Evolutionary conservation across 176 grass and related monocot species (phyloP).

Genomic region (Rhipidocladum racemiflorum): DNA sequence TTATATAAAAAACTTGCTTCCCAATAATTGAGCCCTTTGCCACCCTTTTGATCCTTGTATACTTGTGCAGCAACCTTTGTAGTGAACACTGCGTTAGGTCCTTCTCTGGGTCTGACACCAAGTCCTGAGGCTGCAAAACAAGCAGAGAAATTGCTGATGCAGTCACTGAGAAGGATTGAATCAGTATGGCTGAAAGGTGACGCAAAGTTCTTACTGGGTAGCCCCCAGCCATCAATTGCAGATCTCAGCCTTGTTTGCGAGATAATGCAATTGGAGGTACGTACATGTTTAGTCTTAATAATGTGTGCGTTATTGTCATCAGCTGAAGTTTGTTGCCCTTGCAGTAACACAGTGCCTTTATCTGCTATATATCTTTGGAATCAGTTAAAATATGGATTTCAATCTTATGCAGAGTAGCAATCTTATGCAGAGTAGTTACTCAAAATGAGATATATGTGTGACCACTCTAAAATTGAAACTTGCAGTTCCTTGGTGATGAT

Average conservation of each 20-base stretch:
- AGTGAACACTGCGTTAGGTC: constrained; percentile 48
- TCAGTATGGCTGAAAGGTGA: constrained; percentile 68
- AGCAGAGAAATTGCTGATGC: constrained; percentile 49
- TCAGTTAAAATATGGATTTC: neutral
- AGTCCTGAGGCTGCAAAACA: constrained; percentile 57
- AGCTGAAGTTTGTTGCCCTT: neutral
- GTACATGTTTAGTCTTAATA: neutral
- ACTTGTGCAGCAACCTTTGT: constrained; percentile 47
- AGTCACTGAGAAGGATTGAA: constrained; percentile 61
- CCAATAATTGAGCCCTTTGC: neutral
- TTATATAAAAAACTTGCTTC: neutral
- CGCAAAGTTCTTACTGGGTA: constrained; percentile 68
- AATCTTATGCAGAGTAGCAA: neutral
- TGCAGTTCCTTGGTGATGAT: constrained; percentile 52
- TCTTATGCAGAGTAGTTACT: no score
- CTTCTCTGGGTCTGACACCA: constrained; percentile 52
- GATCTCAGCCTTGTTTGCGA: constrained; percentile 94
- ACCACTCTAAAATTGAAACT: neutral
- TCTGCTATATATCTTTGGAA: neutral
- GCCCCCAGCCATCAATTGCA: constrained; percentile 61
- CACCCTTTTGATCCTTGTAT: neutral
- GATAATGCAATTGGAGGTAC: constrained; percentile 91
- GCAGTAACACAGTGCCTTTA: neutral
- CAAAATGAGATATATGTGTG: neutral
- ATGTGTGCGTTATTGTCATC: neutral